Percentiles rank a stretch among this genome's conserved stretches.
phyloP scores from a whole-genome alignment of 495 filamentous ascomycete genomes.

The Penicillium bovifimosum region DNA sequence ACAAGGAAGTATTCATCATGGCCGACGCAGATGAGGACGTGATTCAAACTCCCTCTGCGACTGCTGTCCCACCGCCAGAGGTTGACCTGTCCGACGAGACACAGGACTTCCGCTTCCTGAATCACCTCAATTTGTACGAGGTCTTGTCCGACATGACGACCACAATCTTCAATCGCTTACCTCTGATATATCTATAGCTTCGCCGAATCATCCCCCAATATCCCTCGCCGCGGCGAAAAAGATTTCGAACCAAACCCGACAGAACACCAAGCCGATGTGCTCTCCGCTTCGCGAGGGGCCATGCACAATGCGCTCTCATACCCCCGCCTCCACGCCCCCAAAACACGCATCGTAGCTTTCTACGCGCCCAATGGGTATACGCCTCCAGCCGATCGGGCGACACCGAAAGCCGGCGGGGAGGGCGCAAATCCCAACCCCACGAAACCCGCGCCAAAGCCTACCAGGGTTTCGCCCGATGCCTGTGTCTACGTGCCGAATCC shows the following conservation, averaged over 20 bases:
- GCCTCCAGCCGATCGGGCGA: slow-evolving; percentile 11
- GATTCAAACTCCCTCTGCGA: slow-evolving; percentile 22
- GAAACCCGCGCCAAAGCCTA: slow-evolving; percentile 18
- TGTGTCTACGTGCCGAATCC: slow-evolving; percentile 42
- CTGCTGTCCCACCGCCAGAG: slow-evolving; percentile 41
- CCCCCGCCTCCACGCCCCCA: slow-evolving; percentile 58
- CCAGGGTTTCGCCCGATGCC: slow-evolving; percentile 28
- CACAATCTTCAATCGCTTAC: background rate
- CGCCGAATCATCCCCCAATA: slow-evolving; percentile 28
- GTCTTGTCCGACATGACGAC: background rate
- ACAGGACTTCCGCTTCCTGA: slow-evolving; percentile 81
- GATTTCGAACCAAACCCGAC: slow-evolving; percentile 95
- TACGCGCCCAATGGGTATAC: slow-evolving; percentile 37
- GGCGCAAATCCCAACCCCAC: slow-evolving; percentile 11
- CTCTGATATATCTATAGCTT: slow-evolving; percentile 25
- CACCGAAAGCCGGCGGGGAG: slow-evolving; percentile 9
- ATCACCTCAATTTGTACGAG: slow-evolving; percentile 51
- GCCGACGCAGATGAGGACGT: slow-evolving; percentile 47
- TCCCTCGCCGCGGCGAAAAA: slow-evolving; percentile 83
- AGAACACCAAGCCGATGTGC: slow-evolving; percentile 63
- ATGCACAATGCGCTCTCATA: slow-evolving; percentile 84
- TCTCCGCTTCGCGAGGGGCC: slow-evolving; percentile 74
- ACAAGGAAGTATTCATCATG: slow-evolving; percentile 25
- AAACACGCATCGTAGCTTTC: slow-evolving; percentile 50
- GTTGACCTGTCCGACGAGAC: slow-evolving; percentile 72